Percentiles rank a stretch among this genome's conserved stretches.
These are phyloP conservation scores for Candida sithepensis DNA, from an alignment of 805 yeast species.

Conservation along the genomic window DNA sequence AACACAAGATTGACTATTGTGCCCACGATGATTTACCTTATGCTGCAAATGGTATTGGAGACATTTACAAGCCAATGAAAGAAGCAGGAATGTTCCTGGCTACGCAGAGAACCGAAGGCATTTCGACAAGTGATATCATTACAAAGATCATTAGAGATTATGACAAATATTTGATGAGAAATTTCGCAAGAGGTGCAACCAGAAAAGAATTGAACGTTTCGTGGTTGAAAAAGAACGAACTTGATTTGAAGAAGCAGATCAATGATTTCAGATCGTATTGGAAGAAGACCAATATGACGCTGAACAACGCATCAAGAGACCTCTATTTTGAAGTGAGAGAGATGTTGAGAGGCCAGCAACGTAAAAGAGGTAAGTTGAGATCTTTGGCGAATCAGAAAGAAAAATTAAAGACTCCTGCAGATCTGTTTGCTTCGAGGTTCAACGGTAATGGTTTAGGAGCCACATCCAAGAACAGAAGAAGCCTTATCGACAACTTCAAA, in stretches of 20 bases:
- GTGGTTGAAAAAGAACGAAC: slow-evolving; percentile 95
- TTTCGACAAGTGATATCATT: slow-evolving; percentile 92
- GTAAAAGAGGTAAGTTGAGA: slow-evolving; percentile 9
- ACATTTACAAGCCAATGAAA: slow-evolving; percentile 90
- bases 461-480: slow-evolving; percentile 14
- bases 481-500: slow-evolving; percentile 32
- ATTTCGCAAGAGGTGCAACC: slow-evolving; percentile 96
- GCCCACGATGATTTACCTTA: slow-evolving; percentile 98
- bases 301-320: slow-evolving; percentile 74
- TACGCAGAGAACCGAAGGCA: slow-evolving; percentile 95
- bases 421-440: slow-evolving; percentile 62
- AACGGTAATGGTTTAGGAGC: slow-evolving; percentile 47
- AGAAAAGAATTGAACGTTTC: slow-evolving; percentile 94
- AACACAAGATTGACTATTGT: slow-evolving; percentile 88
- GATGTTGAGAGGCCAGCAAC: slow-evolving; percentile 42
- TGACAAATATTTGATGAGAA: slow-evolving; percentile 94
- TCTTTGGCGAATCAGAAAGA: slow-evolving; percentile 6
- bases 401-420: slow-evolving; percentile 48
- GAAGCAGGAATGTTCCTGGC: slow-evolving; percentile 86
- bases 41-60: slow-evolving; percentile 84
- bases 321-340: slow-evolving; percentile 82
- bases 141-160: slow-evolving; percentile 93
- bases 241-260: slow-evolving; percentile 89
- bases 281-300: slow-evolving; percentile 65
- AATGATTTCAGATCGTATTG: slow-evolving; percentile 83